These are phyloP conservation scores for Neoascochyta sp. DNA, from an alignment of 2,329 filamentous ascomycete species.

Conservation along the genomic window DNA sequence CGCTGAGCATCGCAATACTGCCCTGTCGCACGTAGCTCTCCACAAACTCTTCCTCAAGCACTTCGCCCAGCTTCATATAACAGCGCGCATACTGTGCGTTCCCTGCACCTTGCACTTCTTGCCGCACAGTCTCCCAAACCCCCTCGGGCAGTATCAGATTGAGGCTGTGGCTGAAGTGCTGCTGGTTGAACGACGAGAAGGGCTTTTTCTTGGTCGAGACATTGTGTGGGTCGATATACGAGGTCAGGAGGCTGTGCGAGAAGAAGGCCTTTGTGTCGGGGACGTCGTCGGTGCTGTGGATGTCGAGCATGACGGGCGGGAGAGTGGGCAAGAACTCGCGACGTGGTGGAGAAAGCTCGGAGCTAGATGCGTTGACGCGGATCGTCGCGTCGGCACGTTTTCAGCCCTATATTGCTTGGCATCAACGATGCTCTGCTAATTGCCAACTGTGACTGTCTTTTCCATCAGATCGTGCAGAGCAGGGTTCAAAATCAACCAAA, in stretches of 20 bases:
- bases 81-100: slow-evolving; percentile 61
- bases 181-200: slow-evolving; percentile 64
- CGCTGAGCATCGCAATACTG: slow-evolving; percentile 77
- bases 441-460: too few relatives aligned
- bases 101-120: slow-evolving; percentile 47
- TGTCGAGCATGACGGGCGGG: slow-evolving; percentile 40
- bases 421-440: too few relatives aligned
- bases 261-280: slow-evolving; percentile 66
- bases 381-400: not conserved
- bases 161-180: slow-evolving; percentile 66
- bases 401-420: slow-evolving; percentile 1
- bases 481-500: too few relatives aligned
- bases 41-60: slow-evolving; percentile 75
- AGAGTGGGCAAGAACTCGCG: too few relatives aligned
- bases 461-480: too few relatives aligned
- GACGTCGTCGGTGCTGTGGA: slow-evolving; percentile 30
- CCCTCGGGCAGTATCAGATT: slow-evolving; percentile 71
- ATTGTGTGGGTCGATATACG: slow-evolving; percentile 63
- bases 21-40: slow-evolving; percentile 80
- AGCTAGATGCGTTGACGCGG: too few relatives aligned
- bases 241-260: slow-evolving; percentile 62
- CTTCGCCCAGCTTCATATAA: slow-evolving; percentile 65
- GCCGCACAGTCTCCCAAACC: slow-evolving; percentile 52
- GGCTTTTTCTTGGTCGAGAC: slow-evolving; percentile 63
- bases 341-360: not conserved